Evolutionary conservation across 495 filamentous ascomycete species (phyloP), one percentile per base, ranked within the genome.

Genomic region (Hypoxylon crocopeplum): DNA sequence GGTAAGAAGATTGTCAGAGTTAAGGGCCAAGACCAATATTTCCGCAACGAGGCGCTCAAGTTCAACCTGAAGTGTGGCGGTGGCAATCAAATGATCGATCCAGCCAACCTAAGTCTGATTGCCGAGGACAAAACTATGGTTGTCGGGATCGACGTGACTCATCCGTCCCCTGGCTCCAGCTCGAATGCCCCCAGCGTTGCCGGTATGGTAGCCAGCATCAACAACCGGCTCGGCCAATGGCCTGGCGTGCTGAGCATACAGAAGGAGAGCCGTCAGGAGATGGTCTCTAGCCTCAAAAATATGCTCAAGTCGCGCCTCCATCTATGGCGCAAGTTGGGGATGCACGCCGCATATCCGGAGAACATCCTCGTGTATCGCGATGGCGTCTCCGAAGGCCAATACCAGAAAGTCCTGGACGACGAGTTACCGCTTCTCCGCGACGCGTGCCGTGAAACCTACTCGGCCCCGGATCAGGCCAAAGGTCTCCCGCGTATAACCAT

Each of bases 301-400:
- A 85, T 93, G 75, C 72, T 91, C 7, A 50, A n/a, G n/a, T n/a
- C n/a, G n/a, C n/a, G n/a, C n/a, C n/a, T n/a, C n/a, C n/a, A n/a
- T n/a, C n/a, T n/a, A n/a, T n/a, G n/a, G n/a, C n/a, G n/a, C n/a
- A n/a, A n/a, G n/a, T n/a, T n/a, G n/a, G n/a, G n/a, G n/a, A n/a
- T n/a, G n/a, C n/a, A n/a, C n/a, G n/a, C n/a, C n/a, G n/a, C 61
- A 6, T 69, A 80, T 0, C 90, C 90, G 0, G 75, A 82, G 29
- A 86, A 86, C 44, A 86, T 94, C 49, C 70, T 94, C 30, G 71
- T 93, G 4, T 93, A 92, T 70, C 87, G 90, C 22, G 90, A 93
- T 70, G 90, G 90, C 10, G 88, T 94, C 8, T 89, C 86, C 0
- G 91, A 94, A 60, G 83, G 88, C 15, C 86, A 91, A 60, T 91